These are phyloP conservation scores for Xylaria sp. DNA, from an alignment of 2,329 filamentous ascomycete genomes.

Conservation along the genomic window DNA sequence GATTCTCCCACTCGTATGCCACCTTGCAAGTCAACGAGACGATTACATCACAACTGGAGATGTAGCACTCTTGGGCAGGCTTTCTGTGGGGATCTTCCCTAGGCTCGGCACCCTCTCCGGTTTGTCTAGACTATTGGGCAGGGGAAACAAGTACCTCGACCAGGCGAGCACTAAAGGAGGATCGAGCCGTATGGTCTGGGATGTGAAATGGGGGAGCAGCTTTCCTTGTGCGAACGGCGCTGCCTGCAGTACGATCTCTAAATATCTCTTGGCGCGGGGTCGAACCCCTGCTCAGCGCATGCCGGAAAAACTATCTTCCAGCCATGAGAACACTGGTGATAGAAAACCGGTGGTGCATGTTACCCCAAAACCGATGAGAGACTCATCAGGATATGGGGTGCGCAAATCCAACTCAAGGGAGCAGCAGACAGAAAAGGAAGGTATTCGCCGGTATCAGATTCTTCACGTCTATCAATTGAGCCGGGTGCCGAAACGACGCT, in stretches of 20 bases:
- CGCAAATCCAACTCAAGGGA: too few species aligned
- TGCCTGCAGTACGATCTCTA: conserved; percentile 35
- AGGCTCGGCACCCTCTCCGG: conserved; percentile 17
- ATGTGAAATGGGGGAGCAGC: conserved; percentile 46
- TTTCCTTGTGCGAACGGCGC: conserved; percentile 47
- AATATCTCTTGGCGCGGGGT: conserved; percentile 18
- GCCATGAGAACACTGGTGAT: background rate
- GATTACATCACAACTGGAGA: conserved; percentile 25
- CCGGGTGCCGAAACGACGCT: background rate
- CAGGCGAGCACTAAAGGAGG: conserved; percentile 13
- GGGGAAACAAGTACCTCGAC: conserved; percentile 15
- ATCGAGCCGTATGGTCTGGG: conserved; percentile 39
- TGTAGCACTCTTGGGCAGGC: conserved; percentile 9
- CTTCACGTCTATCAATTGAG: conserved; percentile 4
- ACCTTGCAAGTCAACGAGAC: conserved; percentile 21
- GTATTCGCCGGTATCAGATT: conserved; percentile 2
- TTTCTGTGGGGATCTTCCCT: conserved; percentile 14
- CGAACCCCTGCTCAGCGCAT: background rate
- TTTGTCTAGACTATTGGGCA: conserved; percentile 3
- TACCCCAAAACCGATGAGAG: too few species aligned
- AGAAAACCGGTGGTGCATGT: background rate
- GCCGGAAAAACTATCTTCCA: conserved; percentile 1
- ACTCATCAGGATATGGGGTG: too few species aligned
- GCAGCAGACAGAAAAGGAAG: background rate
- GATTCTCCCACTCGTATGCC: conserved; percentile 23